Evolutionary conservation across 345 rosid species (phyloP).

Genomic region (Adansonia digitata): DNA sequence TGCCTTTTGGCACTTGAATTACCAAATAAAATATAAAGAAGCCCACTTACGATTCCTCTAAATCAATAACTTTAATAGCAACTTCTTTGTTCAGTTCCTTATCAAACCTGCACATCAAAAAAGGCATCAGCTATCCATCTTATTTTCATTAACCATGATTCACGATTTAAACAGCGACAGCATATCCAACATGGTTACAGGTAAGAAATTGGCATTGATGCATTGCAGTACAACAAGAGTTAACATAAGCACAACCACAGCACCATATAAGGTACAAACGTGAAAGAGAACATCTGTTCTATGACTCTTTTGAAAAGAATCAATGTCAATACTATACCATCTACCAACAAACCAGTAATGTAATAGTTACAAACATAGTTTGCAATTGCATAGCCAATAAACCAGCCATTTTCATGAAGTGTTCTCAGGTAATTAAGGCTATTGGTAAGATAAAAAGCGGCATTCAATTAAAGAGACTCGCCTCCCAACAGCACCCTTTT

Average conservation of each 20-base stretch:
- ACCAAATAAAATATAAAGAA: not conserved
- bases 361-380: not conserved
- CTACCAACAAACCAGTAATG: not conserved
- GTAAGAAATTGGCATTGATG: not conserved
- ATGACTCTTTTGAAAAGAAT: not conserved
- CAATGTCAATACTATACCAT: not conserved
- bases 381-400: not conserved
- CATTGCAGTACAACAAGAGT: not conserved
- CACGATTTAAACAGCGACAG: not conserved
- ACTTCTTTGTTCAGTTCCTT: constrained; percentile 90
- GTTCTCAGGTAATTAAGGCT: not conserved
- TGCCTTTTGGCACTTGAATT: not conserved
- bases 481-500: not conserved
- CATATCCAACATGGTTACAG: not conserved
- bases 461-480: not conserved
- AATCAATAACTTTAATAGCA: constrained; percentile 97
- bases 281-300: not conserved
- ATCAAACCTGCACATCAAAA: constrained; percentile 71
- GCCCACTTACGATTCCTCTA: constrained; percentile 94
- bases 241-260: not conserved
- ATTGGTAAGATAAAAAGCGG: not conserved
- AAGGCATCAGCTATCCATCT: constrained; percentile 20
- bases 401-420: not conserved
- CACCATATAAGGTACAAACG: not conserved
- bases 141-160: not conserved